Percentiles rank a stretch among this genome's conserved stretches.
phyloP scores from a whole-genome alignment of 2,329 filamentous ascomycete species.

The Colletotrichum neosansevieriae region DNA sequence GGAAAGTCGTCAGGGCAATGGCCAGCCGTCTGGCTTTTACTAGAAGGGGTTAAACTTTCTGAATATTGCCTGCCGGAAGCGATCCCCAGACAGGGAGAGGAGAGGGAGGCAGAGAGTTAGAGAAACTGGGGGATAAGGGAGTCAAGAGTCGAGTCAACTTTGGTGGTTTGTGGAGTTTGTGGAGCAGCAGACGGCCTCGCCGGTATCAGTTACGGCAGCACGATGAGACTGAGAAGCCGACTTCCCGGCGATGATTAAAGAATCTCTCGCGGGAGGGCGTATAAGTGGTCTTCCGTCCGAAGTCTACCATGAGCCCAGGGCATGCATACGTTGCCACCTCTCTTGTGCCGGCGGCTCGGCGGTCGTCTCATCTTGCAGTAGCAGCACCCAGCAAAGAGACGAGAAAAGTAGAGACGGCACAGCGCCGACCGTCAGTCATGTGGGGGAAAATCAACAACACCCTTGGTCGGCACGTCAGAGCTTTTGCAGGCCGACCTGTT shows the following conservation, averaged over 20 bases:
- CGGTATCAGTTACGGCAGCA: slow-evolving; percentile 12
- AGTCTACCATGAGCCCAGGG: slow-evolving; percentile 14
- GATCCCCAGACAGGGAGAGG: slow-evolving; percentile 12
- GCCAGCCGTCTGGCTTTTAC: neutral
- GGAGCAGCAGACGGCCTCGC: slow-evolving; percentile 7
- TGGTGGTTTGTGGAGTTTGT: neutral
- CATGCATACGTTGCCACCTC: slow-evolving; percentile 15
- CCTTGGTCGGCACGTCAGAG: slow-evolving; percentile 13
- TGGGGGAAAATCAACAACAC: neutral
- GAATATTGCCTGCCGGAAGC: too few species aligned
- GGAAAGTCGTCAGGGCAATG: slow-evolving; percentile 3
- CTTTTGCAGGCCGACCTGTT: slow-evolving; percentile 12
- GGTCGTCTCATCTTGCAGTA: slow-evolving; percentile 1
- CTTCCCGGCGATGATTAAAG: neutral
- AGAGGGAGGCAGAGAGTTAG: slow-evolving; percentile 1
- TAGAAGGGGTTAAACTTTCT: neutral
- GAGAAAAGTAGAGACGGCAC: slow-evolving; percentile 2
- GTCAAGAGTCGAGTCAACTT: slow-evolving; percentile 10
- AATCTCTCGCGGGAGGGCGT: neutral
- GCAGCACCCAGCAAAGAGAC: slow-evolving; percentile 1
- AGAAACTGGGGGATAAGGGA: neutral
- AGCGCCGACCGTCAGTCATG: slow-evolving; percentile 23
- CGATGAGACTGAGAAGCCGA: neutral
- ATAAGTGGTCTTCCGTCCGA: slow-evolving; percentile 11
- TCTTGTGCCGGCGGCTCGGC: slow-evolving; percentile 16